Evolutionary conservation across 441 rosid species (phyloP), one percentile per base, ranked within the genome.

Genomic region (Corymbia calophylla): DNA sequence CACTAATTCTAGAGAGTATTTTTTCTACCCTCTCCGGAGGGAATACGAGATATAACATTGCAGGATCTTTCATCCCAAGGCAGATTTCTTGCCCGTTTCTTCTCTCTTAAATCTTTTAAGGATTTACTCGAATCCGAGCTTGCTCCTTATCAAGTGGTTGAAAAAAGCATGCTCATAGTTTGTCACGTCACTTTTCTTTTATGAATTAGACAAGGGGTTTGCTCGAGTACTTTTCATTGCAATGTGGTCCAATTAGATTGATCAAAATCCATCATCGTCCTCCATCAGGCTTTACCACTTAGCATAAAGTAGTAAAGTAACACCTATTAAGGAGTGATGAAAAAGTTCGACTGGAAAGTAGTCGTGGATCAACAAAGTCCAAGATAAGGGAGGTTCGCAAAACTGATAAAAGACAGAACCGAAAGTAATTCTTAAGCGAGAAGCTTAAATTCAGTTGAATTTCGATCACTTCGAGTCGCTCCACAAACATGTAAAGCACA

Each of bases 261-360:
- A 73, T 6, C 5, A 21, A 39, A 0, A 10, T 39, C n/a, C 9
- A 39, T 39, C 6, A 0, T 73, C 49, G 82, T 73, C 82, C 47
- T 73, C 49, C 82, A 39, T 21, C 82, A 25, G 82, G 82, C 49
- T 35, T 4, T 11, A 3, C 27, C 5, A 2, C 81, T 35, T 19
- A 35, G 48, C 48, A 35, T 39, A 66, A 31, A 8, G 70, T 13
- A 0, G 68, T 60, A 4, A 60, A 25, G 73, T 31, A 29, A 31
- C 3, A 29, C 64, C n/a, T 21, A 27, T 9, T 6, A 29, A 62
- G 19, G 44, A 31, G 47, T 70, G 5, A 35, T 9, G 48, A 35
- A 70, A 18, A 73, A 3, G 82, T 39, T 73, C n/a, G 23, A 39
- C 9, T 73, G 49, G 39, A 39, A 39, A 1, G 39, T 35, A 19